Percentiles rank a stretch among this genome's conserved stretches.
These are phyloP conservation scores for Phialemonium atrogriseum DNA, from an alignment of 2,329 filamentous ascomycete genomes.

Conservation along the genomic window DNA sequence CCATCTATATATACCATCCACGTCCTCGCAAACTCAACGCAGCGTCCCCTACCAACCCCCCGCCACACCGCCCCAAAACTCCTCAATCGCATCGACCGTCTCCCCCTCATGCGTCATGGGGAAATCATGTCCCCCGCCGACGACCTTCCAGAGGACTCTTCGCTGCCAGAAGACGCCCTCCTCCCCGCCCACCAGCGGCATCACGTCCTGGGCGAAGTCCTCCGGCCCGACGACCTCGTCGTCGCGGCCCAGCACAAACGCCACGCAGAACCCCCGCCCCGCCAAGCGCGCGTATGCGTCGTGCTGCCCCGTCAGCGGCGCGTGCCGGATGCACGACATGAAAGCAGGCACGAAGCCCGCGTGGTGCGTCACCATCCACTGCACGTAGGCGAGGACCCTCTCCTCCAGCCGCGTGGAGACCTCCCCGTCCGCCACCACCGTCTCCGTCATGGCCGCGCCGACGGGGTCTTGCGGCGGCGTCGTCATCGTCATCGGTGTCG, in stretches of 20 bases:
- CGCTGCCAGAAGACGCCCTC: too few relatives aligned
- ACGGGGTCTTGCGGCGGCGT: constrained; percentile 2
- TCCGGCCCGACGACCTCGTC: constrained; percentile 45
- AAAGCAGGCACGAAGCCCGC: constrained; percentile 51
- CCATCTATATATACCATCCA: too few relatives aligned
- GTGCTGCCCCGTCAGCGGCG: constrained; percentile 45
- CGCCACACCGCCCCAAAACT: constrained; percentile 3
- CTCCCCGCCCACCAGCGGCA: constrained; percentile 41
- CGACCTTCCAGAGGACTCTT: constrained; percentile 40
- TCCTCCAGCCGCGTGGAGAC: constrained; percentile 31
- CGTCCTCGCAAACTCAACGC: too few relatives aligned
- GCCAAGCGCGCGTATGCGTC: constrained; percentile 41
- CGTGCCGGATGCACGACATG: constrained; percentile 47
- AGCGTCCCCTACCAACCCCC: too few relatives aligned
- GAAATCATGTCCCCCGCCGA: constrained; percentile 53
- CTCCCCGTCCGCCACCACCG: constrained; percentile 9
- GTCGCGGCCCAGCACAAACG: constrained; percentile 40
- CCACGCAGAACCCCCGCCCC: constrained; percentile 31
- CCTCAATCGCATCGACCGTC: constrained; percentile 32
- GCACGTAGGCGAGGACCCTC: constrained; percentile 41
- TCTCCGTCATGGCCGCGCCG: constrained; percentile 10
- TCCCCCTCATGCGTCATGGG: constrained; percentile 45
- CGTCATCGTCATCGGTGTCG: constrained; percentile 17
- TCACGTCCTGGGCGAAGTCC: constrained; percentile 39
- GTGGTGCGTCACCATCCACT: constrained; percentile 51